Base-by-base conservation (phyloP, 1,284 basidiomycete species). In the Inonotus obliquus region DNA sequence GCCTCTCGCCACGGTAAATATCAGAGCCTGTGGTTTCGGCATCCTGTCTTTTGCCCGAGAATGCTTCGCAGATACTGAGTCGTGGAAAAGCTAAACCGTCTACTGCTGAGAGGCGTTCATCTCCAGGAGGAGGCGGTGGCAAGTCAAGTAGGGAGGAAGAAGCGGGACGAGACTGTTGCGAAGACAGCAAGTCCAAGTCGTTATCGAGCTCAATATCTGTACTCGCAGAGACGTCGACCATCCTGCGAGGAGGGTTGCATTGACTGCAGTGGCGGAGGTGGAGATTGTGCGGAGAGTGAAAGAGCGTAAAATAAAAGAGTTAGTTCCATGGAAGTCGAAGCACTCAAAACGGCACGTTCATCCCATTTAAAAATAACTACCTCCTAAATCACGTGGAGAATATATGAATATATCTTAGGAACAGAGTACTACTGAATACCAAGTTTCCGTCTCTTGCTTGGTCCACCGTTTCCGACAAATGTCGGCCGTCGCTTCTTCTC, bases 401-500 rank as follows among this genome's bases (percentile, higher is more conserved):
- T 52, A 27, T 19, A 1, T 44, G 7, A 21, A 10, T 25, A 29
- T 49, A 49, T 7, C 23, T 2, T 6, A 29, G 13, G 6, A 13
- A 27, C 13, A 17, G 27, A 45, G 38, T 27, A 32, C 32, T 14
- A 52, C 27, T 52, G 32, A 32, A 14, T 14, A 13, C 13, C 27
- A 32, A 55, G 38, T 58, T 45, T 59, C 27, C 52, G 55, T 14
- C 61, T 51, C 59, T 63, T 63, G 5, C 47, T 59, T 19, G 55
- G 63, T 39, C 65, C 54, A 21, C 53, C 54, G 21, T 49, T 65
- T 39, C 48, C 41, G 11, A 32, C 55, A 53, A 65, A 76, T 11
- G 79, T 87, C 10, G 94, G 94, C 63, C 91, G 77, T 59, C 81
- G 86, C 71, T 85, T 91, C 76, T 95, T 96, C 79, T 97, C 95